Evolutionary conservation across 1,139 yeast genomes (phyloP), one percentile per base, ranked within the genome.

Genomic region (Pichia sp.): DNA sequence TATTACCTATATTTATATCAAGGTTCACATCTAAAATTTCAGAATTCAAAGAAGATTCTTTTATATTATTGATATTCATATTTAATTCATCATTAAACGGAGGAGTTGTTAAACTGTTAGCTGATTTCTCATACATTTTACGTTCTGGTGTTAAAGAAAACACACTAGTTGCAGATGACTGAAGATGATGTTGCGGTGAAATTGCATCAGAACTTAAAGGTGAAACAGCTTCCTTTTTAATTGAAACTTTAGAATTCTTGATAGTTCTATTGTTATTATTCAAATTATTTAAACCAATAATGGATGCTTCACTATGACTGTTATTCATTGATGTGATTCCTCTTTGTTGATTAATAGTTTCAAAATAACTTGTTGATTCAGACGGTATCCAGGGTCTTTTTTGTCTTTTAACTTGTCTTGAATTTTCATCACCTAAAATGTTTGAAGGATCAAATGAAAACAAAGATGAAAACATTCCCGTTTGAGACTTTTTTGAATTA

Each of bases 381-480:
- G 54, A 47, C 4, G 66, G 66, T 5, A 66, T 60, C 59, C 64
- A 60, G 4, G 58, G 64, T 56, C 74, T 66, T 53, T 72, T 72
- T 54, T 61, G 65, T 29, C 76, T 63, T 53, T 73, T 73, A 8
- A 66, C 57, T 33, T 55, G 47, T 44, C 63, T 54, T 5, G 50
- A 27, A 36, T 37, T 53, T 25, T 56, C 60, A 33, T 48, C 53
- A 26, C 54, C 50, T 29, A 53, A 41, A 31, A 53, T 40, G 31
- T 47, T 53, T 10, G 52, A 35, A 6, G 53, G 56, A 34, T 49
- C 48, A 44, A 48, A 48, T 11, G 53, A 46, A 32, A 51, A 51
- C n/a, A 51, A 27, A 1, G 53, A 51, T 3, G 53, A 46, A 29
- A 51, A 51, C 42, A 51, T 34, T 8, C 53, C 50, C 3, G 37